These are phyloP conservation scores for Neurospora sp. DNA, from an alignment of 2,329 filamentous ascomycete genomes.

Conservation along the genomic window DNA sequence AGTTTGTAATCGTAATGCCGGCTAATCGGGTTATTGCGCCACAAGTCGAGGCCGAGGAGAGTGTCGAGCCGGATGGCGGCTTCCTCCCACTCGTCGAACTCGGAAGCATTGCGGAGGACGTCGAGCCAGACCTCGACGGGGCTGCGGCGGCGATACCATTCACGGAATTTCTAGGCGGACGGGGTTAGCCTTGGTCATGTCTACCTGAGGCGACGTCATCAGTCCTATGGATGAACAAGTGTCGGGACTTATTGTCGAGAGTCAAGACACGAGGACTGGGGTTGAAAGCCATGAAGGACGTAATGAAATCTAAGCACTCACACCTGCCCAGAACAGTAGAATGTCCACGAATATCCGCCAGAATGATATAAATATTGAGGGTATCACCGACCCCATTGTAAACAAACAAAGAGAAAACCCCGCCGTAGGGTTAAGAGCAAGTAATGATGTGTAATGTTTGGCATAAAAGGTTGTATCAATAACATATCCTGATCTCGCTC, in stretches of 20 bases:
- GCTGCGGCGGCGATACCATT: slow-evolving; percentile 57
- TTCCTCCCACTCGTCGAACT: slow-evolving; percentile 79
- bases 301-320: slow-evolving; percentile 2
- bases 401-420: not conserved
- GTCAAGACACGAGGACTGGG: not conserved
- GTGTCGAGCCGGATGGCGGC: slow-evolving; percentile 78
- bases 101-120: slow-evolving; percentile 52
- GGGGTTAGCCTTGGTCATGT: not conserved
- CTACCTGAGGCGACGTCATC: not conserved
- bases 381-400: slow-evolving; percentile 7
- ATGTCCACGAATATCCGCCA: slow-evolving; percentile 12
- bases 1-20: slow-evolving; percentile 80
- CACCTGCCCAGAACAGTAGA: slow-evolving; percentile 11
- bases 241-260: not conserved
- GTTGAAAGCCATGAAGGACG: not conserved
- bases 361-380: slow-evolving; percentile 2
- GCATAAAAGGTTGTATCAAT: not conserved
- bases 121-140: slow-evolving; percentile 56
- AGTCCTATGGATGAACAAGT: not conserved
- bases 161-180: slow-evolving; percentile 48
- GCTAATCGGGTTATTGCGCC: slow-evolving; percentile 73
- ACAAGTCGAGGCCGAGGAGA: slow-evolving; percentile 68
- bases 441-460: not conserved
- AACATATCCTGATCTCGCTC: not conserved
- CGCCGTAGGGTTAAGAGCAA: not conserved